Base-by-base conservation (phyloP, 73 alveolate species). In the Paramecium pentaurelia region DNA sequence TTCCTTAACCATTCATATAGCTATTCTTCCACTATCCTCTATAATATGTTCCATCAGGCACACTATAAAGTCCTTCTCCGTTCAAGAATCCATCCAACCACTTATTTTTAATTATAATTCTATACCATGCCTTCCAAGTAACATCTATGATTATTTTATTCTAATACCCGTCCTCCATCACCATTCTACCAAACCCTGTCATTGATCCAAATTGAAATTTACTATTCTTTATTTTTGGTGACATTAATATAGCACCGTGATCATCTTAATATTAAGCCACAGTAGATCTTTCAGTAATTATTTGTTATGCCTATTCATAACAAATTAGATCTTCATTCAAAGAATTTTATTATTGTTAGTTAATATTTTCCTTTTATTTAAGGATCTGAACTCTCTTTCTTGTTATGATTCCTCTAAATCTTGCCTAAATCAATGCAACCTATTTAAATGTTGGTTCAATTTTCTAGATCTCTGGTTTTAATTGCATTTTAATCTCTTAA, bases 71-170 rank as follows among this genome's bases (percentile, higher is more conserved):
- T 32, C 84, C 84, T 32, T 64, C 84, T 64, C 84, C 84, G 28
- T 64, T 64, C 51, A 64, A 64, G 11, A 6, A 64, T 32, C 84
- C 84, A 64, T 64, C 30, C 8, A 64, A 28, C 84, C 84, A 64
- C 84, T 64, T 64, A 64, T 64, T 30, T 64, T 64, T 28, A 64
- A 64, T 25, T 32, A 64, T 64, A 64, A 64, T 64, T 64, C 70
- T 32, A 64, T 64, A 64, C 84, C 84, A 28, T 64, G 42, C 84
- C 84, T 64, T 64, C 84, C 47, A 64, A 64, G 47, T 10, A 64
- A 34, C 84, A 64, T 28, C 84, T 64, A 64, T 64, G 54, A 64
- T 64, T 64, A 64, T 64, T 64, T 54, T 32, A 64, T 64, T 64
- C 84, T 64, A 28, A 28, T 64, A 64, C 84, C 84, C 84, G 14